Base-by-base conservation (phyloP, 768 basidiomycete genomes). In the Suillus fuscotomentosus region DNA sequence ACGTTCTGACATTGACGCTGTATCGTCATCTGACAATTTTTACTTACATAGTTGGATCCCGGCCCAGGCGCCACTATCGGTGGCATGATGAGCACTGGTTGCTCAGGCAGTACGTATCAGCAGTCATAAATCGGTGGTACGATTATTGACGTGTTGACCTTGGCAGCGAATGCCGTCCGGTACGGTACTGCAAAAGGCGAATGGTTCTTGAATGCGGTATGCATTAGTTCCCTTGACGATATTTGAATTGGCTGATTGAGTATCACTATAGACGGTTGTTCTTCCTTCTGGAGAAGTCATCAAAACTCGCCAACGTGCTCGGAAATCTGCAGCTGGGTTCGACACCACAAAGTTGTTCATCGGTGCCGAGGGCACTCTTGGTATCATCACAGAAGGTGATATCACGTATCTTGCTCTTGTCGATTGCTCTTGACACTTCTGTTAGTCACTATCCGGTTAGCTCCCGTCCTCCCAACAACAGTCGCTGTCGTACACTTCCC, bases 181-280 rank as follows among this genome's bases (percentile, higher is more conserved):
- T 96, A 95, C 71, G 95, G 93, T 11, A 96, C 94, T 8, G 94
- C 93, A 0, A 93, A 90, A 72, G 91, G 82, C 0, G 94, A 95
- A 77, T 95, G 94, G 94, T 93, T 96, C 70, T 78, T 96, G 48
- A 95, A 95, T 68, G 85, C 85, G 27, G 92, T 92, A 70, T 59
- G 84, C 1, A 17, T 24, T 6, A 17, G 39, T 27, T 41, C 5
- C 48, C 47, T 43, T 38, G 41, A 36, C 57, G 34, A 11, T 9
- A 20, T 47, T 42, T n/a, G 34, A 47, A 15, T 48, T 20, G 13
- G 14, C 39, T 68, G 53, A 42, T 60, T 62, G 45, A 17, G 39
- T 41, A 61, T 22, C 22, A 31, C 24, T 5, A 31, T 65, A 95
- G 89, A 97, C 94, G 0, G 91, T 95, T 2, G 95, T 97, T 0